Evolutionary conservation across 768 basidiomycete species (phyloP), one percentile per base, ranked within the genome.

Genomic region (Lactarius evosmus): DNA sequence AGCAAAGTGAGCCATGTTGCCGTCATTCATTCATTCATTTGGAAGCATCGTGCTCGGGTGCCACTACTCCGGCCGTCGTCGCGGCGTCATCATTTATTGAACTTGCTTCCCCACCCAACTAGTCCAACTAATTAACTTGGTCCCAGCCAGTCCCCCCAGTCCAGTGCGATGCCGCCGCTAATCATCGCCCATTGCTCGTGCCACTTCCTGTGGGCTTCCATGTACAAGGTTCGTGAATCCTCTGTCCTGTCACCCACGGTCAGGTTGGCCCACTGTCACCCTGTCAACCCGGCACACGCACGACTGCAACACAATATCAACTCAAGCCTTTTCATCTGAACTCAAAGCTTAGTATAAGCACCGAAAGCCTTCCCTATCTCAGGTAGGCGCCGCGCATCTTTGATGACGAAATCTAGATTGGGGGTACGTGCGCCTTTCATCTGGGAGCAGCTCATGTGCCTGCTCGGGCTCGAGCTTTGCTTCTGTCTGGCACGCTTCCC

Each of bases 331-430:
- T 49, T 25, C 22, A 9, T 49, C 46, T 25, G 25, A 25, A 49
- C 12, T 27, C 46, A 49, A 25, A 25, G 25, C 46, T 11, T 22
- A n/a, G 44, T 27, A 12, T 11, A 25, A 25, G 46, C 4, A 14
- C 46, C 46, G 46, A 49, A 25, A 49, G 12, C 22, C 12, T 25
- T 49, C 46, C 46, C 5, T 49, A 49, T 25, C 12, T 12, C 46
- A 25, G 46, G 41, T 9, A n/a, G 41, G 7, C 29, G 19, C 25
- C 22, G 25, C 36, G 19, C n/a, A n/a, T 17, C 17, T 32, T 52
- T 52, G 59, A 40, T 40, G 59, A 52, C 38, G 59, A 44, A 33
- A 30, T 44, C 30, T 33, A 33, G 52, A 41, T 60, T 19, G 36
- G 17, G 57, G 46, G 46, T 12, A 49, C 22, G 30, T 41, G 38